A percentile compares a stretch with the other conserved stretches of the same genome.
phyloP scores from a whole-genome alignment of 2,329 filamentous ascomycete genomes.

The Paracorniculantispora psalliotae region DNA sequence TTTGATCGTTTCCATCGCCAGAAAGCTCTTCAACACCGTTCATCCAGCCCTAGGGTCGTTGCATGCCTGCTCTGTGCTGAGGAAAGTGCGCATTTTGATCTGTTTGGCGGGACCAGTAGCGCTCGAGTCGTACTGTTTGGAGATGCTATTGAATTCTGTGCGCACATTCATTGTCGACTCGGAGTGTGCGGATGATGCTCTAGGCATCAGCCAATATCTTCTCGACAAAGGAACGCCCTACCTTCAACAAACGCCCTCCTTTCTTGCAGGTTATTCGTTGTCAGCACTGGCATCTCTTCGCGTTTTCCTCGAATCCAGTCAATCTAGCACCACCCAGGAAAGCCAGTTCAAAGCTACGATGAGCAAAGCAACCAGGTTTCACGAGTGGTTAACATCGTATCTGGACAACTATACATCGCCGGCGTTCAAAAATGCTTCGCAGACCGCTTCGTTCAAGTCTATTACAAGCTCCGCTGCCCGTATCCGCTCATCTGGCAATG shows the following conservation, averaged over 20 bases:
- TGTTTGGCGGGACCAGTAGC: constrained; percentile 70
- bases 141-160: constrained; percentile 83
- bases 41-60: constrained; percentile 79
- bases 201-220: constrained; percentile 83
- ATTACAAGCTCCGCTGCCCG: constrained; percentile 66
- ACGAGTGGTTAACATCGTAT: constrained; percentile 70
- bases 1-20: constrained; percentile 66
- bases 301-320: constrained; percentile 67
- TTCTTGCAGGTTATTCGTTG: constrained; percentile 74
- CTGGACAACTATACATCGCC: constrained; percentile 58
- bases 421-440: constrained; percentile 42
- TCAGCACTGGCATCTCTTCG: constrained; percentile 75
- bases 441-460: constrained; percentile 55
- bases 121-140: constrained; percentile 74
- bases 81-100: constrained; percentile 78
- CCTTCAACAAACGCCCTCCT: constrained; percentile 62
- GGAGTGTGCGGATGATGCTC: constrained; percentile 84
- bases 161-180: constrained; percentile 73
- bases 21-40: constrained; percentile 74
- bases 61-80: constrained; percentile 79
- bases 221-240: constrained; percentile 62
- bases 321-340: constrained; percentile 79
- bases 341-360: constrained; percentile 74
- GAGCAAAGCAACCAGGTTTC: constrained; percentile 69
- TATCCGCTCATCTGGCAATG: constrained; percentile 64